These are phyloP conservation scores for Yarrowia bubula DNA, from an alignment of 805 yeast genomes.

Conservation along the genomic window DNA sequence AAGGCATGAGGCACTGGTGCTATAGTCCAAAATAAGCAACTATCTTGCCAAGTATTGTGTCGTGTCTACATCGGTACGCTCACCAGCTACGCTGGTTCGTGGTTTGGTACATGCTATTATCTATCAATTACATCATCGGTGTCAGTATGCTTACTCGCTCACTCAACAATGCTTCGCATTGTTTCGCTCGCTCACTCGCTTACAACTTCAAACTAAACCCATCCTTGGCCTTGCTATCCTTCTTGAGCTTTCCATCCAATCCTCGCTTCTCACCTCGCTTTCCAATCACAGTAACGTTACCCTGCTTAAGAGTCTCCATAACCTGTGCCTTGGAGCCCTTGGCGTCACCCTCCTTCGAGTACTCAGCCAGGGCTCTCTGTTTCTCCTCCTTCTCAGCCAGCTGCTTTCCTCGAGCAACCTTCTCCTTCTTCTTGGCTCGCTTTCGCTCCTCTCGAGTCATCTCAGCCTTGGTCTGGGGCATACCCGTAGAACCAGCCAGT, in stretches of 20 bases:
- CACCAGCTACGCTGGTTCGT: no score
- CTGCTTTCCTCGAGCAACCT: constrained; percentile 70
- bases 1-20: no score
- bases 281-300: constrained; percentile 75
- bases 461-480: constrained; percentile 77
- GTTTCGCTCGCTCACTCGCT: no score
- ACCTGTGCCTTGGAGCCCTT: constrained; percentile 61
- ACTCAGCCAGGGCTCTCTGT: constrained; percentile 37
- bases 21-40: no score
- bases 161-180: no score
- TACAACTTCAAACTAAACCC: neutral
- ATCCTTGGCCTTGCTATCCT: constrained; percentile 38
- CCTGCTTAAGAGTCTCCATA: constrained; percentile 69
- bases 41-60: no score
- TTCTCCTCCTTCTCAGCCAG: constrained; percentile 41
- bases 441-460: constrained; percentile 80
- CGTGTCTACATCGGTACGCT: no score
- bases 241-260: constrained; percentile 63
- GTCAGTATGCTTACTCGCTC: no score
- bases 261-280: constrained; percentile 73
- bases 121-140: no score
- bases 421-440: constrained; percentile 79
- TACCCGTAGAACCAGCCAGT: constrained; percentile 64
- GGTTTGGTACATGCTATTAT: no score
- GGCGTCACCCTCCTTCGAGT: constrained; percentile 38